These are phyloP conservation scores for Tricholoma furcatifolium DNA, from an alignment of 768 basidiomycete species.

Conservation along the genomic window DNA sequence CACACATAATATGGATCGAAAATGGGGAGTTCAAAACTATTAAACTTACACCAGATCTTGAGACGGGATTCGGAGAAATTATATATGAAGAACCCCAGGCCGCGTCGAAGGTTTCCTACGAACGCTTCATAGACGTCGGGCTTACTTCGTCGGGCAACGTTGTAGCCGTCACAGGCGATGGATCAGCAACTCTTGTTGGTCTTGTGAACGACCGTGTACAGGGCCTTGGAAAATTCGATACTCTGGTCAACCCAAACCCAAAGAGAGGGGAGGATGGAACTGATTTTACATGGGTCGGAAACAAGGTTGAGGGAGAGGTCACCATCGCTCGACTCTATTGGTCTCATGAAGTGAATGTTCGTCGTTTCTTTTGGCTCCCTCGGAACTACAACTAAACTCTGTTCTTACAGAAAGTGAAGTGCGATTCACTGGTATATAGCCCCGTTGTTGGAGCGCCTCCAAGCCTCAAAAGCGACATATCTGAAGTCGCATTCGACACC, in stretches of 20 bases:
- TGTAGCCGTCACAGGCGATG: conserved; percentile 56
- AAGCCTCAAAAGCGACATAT: conserved; percentile 20
- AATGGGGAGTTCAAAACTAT: conserved; percentile 48
- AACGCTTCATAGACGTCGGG: conserved; percentile 59
- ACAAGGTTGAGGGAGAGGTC: conserved; percentile 10
- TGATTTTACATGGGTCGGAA: conserved; percentile 13
- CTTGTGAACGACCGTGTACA: conserved; percentile 42
- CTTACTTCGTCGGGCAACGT: conserved; percentile 55
- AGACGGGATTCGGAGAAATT: conserved; percentile 41
- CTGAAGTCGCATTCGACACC: conserved; percentile 66
- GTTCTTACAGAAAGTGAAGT: conserved; percentile 45
- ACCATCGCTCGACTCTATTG: conserved; percentile 22
- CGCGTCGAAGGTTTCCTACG: conserved; percentile 33
- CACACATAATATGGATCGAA: conserved; percentile 56
- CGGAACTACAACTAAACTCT: no score
- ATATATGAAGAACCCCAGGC: conserved; percentile 14
- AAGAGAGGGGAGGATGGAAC: conserved; percentile 4
- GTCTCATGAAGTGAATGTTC: conserved; percentile 3
- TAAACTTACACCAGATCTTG: conserved; percentile 49
- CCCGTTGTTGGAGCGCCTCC: conserved; percentile 38
- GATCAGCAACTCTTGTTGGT: conserved; percentile 54
- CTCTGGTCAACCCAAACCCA: conserved; percentile 42
- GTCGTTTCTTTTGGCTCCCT: neutral
- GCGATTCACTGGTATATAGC: conserved; percentile 49
- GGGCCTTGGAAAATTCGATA: conserved; percentile 53